A percentile compares a stretch with the other conserved stretches of the same genome.
These are phyloP conservation scores for Aurifilum marmelostoma DNA, from an alignment of 2,329 filamentous ascomycete species.

Conservation along the genomic window DNA sequence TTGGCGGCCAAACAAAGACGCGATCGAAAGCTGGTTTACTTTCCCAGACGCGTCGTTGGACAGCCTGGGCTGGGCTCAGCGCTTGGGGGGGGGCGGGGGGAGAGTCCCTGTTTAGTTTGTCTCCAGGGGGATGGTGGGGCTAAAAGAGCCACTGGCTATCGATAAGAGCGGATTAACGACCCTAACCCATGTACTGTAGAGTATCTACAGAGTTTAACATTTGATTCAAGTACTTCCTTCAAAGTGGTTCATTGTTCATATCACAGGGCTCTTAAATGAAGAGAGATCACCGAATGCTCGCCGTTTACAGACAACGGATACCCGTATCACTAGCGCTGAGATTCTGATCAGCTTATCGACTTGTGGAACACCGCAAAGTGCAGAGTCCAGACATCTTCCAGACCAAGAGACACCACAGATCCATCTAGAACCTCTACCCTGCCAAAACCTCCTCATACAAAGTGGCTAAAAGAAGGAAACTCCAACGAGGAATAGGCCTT, in stretches of 20 bases:
- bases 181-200: neutral
- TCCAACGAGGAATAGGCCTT: too few relatives aligned
- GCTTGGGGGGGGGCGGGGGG: neutral
- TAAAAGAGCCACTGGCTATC: neutral
- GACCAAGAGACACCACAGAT: neutral
- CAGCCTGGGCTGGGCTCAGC: neutral
- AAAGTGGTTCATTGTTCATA: neutral
- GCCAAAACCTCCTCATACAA: neutral
- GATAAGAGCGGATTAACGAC: neutral
- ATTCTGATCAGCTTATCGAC: neutral
- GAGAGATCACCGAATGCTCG: neutral
- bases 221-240: neutral
- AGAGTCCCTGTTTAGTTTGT: conserved; percentile 13
- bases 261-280: neutral
- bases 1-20: conserved; percentile 10
- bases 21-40: conserved; percentile 14
- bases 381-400: neutral
- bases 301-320: too few relatives aligned
- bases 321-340: neutral
- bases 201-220: neutral
- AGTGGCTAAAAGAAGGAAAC: neutral
- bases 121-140: conserved; percentile 14
- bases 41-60: conserved; percentile 20
- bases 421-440: neutral
- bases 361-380: neutral